These are phyloP conservation scores for Mucor circinelloides DNA, from an alignment of 371 early-diverging fungal species.

Conservation along the genomic window DNA sequence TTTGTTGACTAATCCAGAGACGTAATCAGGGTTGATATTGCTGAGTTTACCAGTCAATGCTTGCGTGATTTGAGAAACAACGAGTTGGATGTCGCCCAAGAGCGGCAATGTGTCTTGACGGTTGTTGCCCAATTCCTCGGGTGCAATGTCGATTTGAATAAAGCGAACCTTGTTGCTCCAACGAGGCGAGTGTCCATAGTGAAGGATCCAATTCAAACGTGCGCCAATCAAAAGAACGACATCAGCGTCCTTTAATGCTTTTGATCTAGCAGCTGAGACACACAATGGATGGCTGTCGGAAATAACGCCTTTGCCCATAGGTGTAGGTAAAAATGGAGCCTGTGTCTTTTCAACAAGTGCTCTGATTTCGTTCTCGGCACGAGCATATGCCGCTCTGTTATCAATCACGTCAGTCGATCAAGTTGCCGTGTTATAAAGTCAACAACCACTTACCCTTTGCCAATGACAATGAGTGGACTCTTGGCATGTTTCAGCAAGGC, in stretches of 20 bases:
- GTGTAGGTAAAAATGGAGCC: conserved; percentile 79
- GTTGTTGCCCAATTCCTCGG: conserved; percentile 69
- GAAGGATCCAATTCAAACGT: conserved; percentile 81
- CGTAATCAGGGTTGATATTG: conserved; percentile 23
- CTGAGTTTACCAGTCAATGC: conserved; percentile 13
- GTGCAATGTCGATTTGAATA: conserved; percentile 74
- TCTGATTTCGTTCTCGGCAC: conserved; percentile 65
- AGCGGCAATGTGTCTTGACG: conserved; percentile 55
- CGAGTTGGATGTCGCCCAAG: conserved; percentile 64
- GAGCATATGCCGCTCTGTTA: conserved; percentile 63
- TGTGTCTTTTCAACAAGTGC: conserved; percentile 57
- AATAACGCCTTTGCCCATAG: conserved; percentile 83
- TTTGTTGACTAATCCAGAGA: conserved; percentile 37
- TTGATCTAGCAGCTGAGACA: conserved; percentile 72
- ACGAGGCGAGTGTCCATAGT: conserved; percentile 69
- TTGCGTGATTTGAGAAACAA: conserved; percentile 51
- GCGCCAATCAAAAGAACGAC: conserved; percentile 78
- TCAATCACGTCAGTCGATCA: not conserved
- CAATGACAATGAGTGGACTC: conserved; percentile 71
- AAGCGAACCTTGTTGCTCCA: conserved; percentile 59
- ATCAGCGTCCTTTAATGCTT: conserved; percentile 70
- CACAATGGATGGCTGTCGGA: conserved; percentile 66
- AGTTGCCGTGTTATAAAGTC: no score
- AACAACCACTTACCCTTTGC: conserved; percentile 72
- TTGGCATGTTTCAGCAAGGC: conserved; percentile 48